Conservation (phyloP, 1,139 yeast species). For the Yamadazyma sp. region DNA sequence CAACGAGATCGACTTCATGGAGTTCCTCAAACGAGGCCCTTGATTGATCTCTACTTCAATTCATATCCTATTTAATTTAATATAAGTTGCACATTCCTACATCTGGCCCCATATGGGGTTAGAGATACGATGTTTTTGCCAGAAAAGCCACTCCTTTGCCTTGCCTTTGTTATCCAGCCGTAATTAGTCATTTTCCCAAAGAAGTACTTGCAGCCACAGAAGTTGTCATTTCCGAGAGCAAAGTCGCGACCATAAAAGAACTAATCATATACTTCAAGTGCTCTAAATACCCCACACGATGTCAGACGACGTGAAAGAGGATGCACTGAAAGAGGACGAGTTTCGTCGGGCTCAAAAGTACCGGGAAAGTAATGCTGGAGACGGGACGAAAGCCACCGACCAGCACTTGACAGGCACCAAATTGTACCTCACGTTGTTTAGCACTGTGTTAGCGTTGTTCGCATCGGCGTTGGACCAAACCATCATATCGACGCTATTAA, state of each 20-base stretch:
- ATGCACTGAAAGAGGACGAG: neutral
- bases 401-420: conserved; percentile 48
- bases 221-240: too few species aligned
- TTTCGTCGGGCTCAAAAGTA: conserved; percentile 16
- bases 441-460: conserved; percentile 53
- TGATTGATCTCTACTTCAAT: conserved; percentile 3
- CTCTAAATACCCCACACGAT: neutral
- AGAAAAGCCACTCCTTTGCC: too few species aligned
- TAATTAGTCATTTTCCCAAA: too few species aligned
- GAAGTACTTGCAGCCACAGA: neutral
- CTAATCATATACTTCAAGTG: too few species aligned
- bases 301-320: too few species aligned
- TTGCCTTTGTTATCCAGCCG: too few species aligned
- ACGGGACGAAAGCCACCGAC: conserved; percentile 51
- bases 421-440: conserved; percentile 39
- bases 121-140: too few species aligned
- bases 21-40: conserved; percentile 48
- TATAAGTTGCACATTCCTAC: too few species aligned
- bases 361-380: conserved; percentile 54
- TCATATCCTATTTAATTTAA: neutral
- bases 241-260: too few species aligned
- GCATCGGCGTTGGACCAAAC: conserved; percentile 70
- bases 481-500: conserved; percentile 58
- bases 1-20: conserved; percentile 49
- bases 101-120: too few species aligned